Evolutionary conservation across 2,329 filamentous ascomycete genomes (phyloP), one percentile per base, ranked within the genome.

Genomic region (Aspergillus viridinutans): DNA sequence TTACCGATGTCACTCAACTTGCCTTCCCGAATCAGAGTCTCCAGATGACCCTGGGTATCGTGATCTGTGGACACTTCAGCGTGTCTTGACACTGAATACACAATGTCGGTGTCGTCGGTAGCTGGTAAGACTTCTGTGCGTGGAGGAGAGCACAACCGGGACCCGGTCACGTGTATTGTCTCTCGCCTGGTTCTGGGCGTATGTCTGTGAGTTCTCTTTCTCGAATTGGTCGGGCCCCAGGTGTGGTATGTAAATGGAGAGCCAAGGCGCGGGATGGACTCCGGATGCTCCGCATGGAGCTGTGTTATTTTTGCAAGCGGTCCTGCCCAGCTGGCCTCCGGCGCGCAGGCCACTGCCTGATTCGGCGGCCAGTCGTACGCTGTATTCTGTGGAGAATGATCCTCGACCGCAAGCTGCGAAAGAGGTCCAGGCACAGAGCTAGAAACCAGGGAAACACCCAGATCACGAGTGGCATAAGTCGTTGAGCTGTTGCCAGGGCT

Each of bases 71-170:
- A 80, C 32, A 61, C 63, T n/a, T 65, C 65, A 14, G 56, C 49
- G 4, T 56, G 40, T 12, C 78, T 78, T 12, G 77, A 76, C 42
- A 77, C 76, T 12, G 78, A 60, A 52, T 9, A 77, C 58, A 52
- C 60, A 58, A 50, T 12, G 42, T 49, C 23, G 25, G 17, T 53
- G 23, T 57, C 85, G 64, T 83, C 78, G 2, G 79, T 77, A 50
- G 80, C 80, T 8, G 80, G 76, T 29, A 80, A 76, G 3, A 82
- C 77, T 56, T 84, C 80, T 58, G 85, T 72, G 58, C 82, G 80
- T 47, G 85, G 78, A 17, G 84, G 83, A 3, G 84, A 83, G 53
- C 75, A 73, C 25, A 78, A 58, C 53, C 75, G 72, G 35, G 72
- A 72, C 28, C 74, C 75, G 14, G 76, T 74, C 10, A 74, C 73